Conservation (phyloP, 1,139 yeast genomes). For the Suhomyces wounanorum region DNA sequence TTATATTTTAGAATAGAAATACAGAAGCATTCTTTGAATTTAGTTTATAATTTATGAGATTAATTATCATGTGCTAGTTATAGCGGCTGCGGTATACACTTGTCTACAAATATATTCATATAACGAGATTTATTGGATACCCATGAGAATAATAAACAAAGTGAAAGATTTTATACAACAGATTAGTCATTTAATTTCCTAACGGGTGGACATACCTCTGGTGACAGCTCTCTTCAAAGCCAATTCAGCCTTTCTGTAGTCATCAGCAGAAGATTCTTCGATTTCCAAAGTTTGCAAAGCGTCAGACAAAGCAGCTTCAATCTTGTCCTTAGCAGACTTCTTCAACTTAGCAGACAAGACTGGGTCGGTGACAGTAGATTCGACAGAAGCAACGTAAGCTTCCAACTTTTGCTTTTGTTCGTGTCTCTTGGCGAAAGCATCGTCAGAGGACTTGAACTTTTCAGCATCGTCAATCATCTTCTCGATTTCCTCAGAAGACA, state of each 20-base stretch:
- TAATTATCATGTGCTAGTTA: background rate
- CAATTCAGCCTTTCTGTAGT: slow-evolving; percentile 98
- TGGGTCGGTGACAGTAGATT: slow-evolving; percentile 97
- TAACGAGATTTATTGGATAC: slow-evolving; percentile 22
- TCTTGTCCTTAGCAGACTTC: slow-evolving; percentile 97
- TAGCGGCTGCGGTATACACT: background rate
- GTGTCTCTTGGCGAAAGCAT: slow-evolving; percentile 99
- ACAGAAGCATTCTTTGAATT: background rate
- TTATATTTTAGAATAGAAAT: slow-evolving; percentile 58
- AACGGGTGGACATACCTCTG: slow-evolving; percentile 99
- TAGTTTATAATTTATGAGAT: background rate
- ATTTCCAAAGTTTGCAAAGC: slow-evolving; percentile 98
- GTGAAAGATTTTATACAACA: slow-evolving; percentile 22
- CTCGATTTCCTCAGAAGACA: slow-evolving; percentile 95
- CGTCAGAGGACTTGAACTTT: slow-evolving; percentile 98
- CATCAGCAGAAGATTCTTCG: slow-evolving; percentile 96
- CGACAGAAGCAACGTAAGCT: slow-evolving; percentile 97
- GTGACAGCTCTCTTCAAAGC: slow-evolving; percentile 99
- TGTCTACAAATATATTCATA: background rate
- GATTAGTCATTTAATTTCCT: slow-evolving; percentile 30
- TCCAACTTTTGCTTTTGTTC: slow-evolving; percentile 99
- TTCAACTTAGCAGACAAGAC: slow-evolving; percentile 96
- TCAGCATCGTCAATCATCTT: slow-evolving; percentile 99
- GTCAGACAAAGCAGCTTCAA: slow-evolving; percentile 97
- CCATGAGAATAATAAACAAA: slow-evolving; percentile 22